Evolutionary conservation across 108 stramenopile species (phyloP).

Genomic region (Epithemia pelagica): DNA sequence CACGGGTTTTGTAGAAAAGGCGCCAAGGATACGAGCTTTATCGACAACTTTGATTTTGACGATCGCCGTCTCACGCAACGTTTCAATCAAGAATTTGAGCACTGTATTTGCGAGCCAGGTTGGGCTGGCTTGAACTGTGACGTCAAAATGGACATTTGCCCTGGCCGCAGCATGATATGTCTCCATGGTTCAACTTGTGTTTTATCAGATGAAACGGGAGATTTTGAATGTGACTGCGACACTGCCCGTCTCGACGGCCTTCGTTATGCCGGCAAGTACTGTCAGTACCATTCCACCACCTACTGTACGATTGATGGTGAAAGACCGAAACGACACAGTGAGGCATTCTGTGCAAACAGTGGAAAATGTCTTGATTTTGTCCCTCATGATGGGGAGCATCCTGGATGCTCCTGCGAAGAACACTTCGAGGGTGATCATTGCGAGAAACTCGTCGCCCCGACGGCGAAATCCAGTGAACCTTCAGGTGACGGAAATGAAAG

Average conservation of each 20-base stretch:
- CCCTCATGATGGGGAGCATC: constrained; percentile 6
- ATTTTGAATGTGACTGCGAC: constrained; percentile 39
- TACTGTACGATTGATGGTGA: constrained; percentile 19
- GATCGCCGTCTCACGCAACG: constrained; percentile 9
- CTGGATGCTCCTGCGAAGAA: constrained; percentile 22
- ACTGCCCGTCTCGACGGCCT: not conserved
- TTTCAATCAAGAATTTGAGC: constrained; percentile 31
- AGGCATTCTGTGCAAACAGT: constrained; percentile 19
- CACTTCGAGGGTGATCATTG: constrained; percentile 32
- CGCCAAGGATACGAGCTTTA: constrained; percentile 23
- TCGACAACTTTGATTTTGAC: constrained; percentile 15
- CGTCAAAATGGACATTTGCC: constrained; percentile 40
- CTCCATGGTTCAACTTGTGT: constrained; percentile 47
- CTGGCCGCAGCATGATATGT: constrained; percentile 40
- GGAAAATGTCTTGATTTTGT: constrained; percentile 16
- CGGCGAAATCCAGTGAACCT: not conserved
- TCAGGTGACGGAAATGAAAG: not conserved
- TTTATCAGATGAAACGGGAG: constrained; percentile 3
- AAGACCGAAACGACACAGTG: not conserved
- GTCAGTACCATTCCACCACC: constrained; percentile 19
- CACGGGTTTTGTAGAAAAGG: constrained; percentile 32
- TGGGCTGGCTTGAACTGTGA: constrained; percentile 44
- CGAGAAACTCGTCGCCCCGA: constrained; percentile 10
- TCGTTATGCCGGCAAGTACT: constrained; percentile 17
- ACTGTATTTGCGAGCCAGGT: constrained; percentile 47